Evolutionary conservation across 2,329 filamentous ascomycete genomes (phyloP).

Genomic region (Diaporthe citri): DNA sequence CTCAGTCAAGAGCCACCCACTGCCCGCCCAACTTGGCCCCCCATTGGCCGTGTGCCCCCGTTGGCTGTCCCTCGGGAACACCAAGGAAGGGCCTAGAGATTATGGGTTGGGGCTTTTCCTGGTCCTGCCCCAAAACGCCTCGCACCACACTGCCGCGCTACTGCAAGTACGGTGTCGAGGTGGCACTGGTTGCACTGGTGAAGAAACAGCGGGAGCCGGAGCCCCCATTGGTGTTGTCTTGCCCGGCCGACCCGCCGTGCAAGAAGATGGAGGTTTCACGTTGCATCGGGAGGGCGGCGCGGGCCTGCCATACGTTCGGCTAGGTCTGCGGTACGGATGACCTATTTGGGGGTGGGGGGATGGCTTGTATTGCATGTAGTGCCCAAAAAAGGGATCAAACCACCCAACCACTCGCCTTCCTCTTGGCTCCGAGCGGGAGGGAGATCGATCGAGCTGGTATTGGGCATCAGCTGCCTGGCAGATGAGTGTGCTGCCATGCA

Average conservation of each 20-base stretch:
- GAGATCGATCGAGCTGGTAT: conserved; percentile 8
- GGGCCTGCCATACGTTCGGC: conserved; percentile 35
- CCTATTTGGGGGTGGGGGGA: neutral
- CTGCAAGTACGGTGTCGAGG: neutral
- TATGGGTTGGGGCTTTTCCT: conserved; percentile 15
- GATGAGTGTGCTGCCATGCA: conserved; percentile 22
- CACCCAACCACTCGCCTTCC: neutral
- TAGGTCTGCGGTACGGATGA: conserved; percentile 33
- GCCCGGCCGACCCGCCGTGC: conserved; percentile 11
- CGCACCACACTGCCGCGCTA: conserved; percentile 3
- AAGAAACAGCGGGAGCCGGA: neutral
- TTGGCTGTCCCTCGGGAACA: neutral
- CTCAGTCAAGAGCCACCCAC: neutral
- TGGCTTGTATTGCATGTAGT: neutral
- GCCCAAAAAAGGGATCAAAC: neutral
- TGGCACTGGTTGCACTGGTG: neutral
- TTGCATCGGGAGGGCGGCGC: conserved; percentile 38
- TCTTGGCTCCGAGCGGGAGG: neutral
- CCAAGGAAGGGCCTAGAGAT: neutral
- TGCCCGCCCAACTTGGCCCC: neutral
- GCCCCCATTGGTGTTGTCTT: conserved; percentile 7
- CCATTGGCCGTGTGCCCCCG: neutral
- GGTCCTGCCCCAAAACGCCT: neutral
- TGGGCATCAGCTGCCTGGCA: conserved; percentile 29
- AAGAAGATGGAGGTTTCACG: conserved; percentile 29